A percentile compares a stretch with the other conserved stretches of the same genome.
Evolutionary conservation across 768 basidiomycete species (phyloP).

Genomic region (Amanita phalloides): DNA sequence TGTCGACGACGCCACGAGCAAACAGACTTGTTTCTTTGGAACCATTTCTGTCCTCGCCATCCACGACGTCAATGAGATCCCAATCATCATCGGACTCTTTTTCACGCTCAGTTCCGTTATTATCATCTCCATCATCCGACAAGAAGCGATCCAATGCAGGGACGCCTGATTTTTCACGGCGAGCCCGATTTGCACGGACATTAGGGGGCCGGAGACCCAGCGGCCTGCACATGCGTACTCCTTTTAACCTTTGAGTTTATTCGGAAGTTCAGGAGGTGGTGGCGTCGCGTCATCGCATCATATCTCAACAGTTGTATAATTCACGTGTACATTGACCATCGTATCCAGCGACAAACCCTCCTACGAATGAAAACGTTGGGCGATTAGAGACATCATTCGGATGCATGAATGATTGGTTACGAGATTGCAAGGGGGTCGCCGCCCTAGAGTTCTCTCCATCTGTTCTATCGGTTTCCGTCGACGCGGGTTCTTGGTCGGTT

Average conservation of each 20-base stretch:
- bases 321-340: neutral
- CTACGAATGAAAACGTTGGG: neutral
- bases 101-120: conserved; percentile 33
- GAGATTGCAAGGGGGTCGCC: conserved; percentile 69
- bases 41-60: conserved; percentile 79
- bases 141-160: conserved; percentile 69
- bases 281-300: too few species aligned
- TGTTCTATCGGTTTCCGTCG: conserved; percentile 60
- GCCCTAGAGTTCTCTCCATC: conserved; percentile 65
- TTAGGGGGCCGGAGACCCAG: conserved; percentile 13
- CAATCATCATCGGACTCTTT: conserved; percentile 78
- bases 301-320: too few species aligned
- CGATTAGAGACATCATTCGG: conserved; percentile 36
- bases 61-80: conserved; percentile 79
- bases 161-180: conserved; percentile 78
- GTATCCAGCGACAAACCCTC: neutral
- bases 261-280: conserved; percentile 7
- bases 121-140: conserved; percentile 41
- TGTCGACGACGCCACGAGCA: conserved; percentile 85
- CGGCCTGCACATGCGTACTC: conserved; percentile 13
- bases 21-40: conserved; percentile 73
- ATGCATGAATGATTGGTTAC: conserved; percentile 61
- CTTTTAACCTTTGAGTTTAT: conserved; percentile 16
- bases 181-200: conserved; percentile 22
- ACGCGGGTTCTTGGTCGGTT: conserved; percentile 58